phyloP scores from a whole-genome alignment of 345 rosid species.

The Salix suchowensis region DNA sequence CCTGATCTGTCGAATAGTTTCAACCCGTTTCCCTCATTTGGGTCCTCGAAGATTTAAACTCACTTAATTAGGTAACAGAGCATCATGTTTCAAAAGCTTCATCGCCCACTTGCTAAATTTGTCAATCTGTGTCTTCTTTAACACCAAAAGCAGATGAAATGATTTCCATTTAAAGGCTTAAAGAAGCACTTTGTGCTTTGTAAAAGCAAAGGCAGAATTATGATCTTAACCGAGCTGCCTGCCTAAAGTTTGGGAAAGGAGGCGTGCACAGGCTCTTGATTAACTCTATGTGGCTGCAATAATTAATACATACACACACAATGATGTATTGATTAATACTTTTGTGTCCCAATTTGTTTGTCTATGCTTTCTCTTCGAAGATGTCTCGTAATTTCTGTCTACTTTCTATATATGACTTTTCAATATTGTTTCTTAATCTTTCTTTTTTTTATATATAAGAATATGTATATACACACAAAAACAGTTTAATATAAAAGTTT shows the following conservation, averaged over 20 bases:
- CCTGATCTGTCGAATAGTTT: neutral
- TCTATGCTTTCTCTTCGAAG: neutral
- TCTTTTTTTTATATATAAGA: no score
- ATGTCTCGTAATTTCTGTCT: neutral
- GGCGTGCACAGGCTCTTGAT: neutral
- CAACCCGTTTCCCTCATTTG: neutral
- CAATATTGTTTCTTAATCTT: no score
- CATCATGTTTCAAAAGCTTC: constrained; percentile 15
- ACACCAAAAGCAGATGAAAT: constrained; percentile 11
- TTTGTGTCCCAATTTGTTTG: neutral
- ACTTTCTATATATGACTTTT: neutral
- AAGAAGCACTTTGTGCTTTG: constrained; percentile 25
- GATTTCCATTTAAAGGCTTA: constrained; percentile 25
- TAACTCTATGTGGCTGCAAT: neutral
- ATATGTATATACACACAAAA: no score
- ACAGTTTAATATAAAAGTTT: no score
- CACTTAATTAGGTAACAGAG: neutral
- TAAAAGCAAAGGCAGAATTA: constrained; percentile 9
- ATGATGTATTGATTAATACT: neutral
- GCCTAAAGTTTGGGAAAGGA: constrained; percentile 15
- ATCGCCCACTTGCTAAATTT: constrained; percentile 27
- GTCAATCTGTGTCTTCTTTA: constrained; percentile 2
- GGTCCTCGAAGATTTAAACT: constrained; percentile 8
- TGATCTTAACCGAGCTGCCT: constrained; percentile 5
- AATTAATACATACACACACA: no score